Base-by-base conservation (phyloP, 306 rosid genomes). In the Sesbania bispinosa region DNA sequence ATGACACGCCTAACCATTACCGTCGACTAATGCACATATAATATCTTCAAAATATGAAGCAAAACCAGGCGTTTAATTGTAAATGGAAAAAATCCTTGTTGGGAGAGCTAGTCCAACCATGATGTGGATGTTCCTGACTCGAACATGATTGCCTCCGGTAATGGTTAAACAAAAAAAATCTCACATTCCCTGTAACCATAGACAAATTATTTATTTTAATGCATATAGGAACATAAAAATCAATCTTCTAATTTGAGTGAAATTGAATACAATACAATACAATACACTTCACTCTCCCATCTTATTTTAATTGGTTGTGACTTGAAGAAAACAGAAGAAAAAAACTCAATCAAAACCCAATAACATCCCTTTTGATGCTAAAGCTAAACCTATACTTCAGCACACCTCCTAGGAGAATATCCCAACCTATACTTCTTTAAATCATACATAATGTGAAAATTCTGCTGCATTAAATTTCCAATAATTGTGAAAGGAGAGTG, bases 401-500 rank as follows among this genome's bases (percentile, higher is more conserved):
- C 86, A 53, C 97, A 91, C n/a, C 58, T 85, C 87, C 69, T 81
- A 9, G 96, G 93, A 6, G 80, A 82, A 79, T 69, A 91, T 38
- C 97, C 97, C 41, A 91, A 57, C 76, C 93, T 87, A 29, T 87
- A 84, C 30, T 79, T 85, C 77, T 88, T 81, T 19, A 79, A 65
- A 61, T 91, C 97, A 73, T 91, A 91, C 23, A 85, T 47, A 74
- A 91, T 77, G 29, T 88, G 90, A 64, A 91, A 91, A 81, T 91
- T 91, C 81, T 91, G 97, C 70, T 88, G 97, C 77, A 85, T 76
- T 16, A 87, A 85, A 36, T 91, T 91, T 18, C 97, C 97, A 74
- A 91, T 85, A 6, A 88, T 91, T n/a, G 93, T 85, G 57, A 91
- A 75, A 24, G 67, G 75, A 46, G 86, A 81, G 9, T 76, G 74